Percentiles rank a stretch among this genome's conserved stretches.
Conservation (phyloP, 768 basidiomycete species). For the Mycena leptocephala region DNA sequence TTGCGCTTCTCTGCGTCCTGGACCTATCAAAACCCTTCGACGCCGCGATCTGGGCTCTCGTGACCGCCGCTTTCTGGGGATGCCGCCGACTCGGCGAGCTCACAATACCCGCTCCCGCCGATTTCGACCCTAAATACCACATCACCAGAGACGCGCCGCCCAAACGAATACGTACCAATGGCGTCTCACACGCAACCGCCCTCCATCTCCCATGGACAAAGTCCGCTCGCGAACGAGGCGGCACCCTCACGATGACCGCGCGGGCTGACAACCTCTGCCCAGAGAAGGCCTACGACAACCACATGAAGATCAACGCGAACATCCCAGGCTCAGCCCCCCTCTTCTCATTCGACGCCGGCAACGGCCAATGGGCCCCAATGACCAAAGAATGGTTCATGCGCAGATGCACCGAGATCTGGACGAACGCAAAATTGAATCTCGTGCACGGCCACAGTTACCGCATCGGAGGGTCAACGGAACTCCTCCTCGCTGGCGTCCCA, state of each 20-base stretch:
- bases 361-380: too few relatives aligned
- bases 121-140: constrained; percentile 32
- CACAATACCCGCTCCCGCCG: constrained; percentile 31
- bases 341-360: too few relatives aligned
- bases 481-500: too few relatives aligned
- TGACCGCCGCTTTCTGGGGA: constrained; percentile 54
- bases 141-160: not conserved
- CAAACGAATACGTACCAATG: not conserved
- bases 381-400: too few relatives aligned
- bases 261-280: constrained; percentile 36
- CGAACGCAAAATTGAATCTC: too few relatives aligned
- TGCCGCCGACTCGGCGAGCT: constrained; percentile 49
- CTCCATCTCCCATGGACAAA: constrained; percentile 53
- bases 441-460: too few relatives aligned
- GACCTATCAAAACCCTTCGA: constrained; percentile 45
- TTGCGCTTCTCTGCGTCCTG: constrained; percentile 38
- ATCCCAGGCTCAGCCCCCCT: too few relatives aligned
- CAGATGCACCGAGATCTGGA: too few relatives aligned
- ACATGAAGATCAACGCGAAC: constrained; percentile 11
- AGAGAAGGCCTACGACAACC: constrained; percentile 34
- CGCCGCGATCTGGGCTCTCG: constrained; percentile 55
- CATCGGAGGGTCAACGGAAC: too few relatives aligned
- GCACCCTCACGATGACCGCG: constrained; percentile 33
- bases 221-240: constrained; percentile 37
- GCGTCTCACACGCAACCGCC: constrained; percentile 11